Base-by-base conservation (phyloP, 2,329 filamentous ascomycete genomes). In the Hortaea werneckii region DNA sequence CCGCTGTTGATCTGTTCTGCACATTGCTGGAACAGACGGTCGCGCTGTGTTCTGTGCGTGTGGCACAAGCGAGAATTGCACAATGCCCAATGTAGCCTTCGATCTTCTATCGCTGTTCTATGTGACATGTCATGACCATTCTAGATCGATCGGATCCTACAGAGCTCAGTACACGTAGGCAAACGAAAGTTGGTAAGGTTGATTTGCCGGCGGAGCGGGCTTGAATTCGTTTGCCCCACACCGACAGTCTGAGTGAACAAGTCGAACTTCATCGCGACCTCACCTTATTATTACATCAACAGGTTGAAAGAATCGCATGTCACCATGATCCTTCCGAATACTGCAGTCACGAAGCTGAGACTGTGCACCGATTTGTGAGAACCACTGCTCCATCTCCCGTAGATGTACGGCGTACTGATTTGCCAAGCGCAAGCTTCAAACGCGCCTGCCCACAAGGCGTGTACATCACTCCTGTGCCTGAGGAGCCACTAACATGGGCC, bases 381-480 rank as follows among this genome's bases (percentile, higher is more conserved):
- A 12, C 26, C 8, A 1, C 13, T 30, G 11, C 10, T 12, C 26
- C 37, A 20, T 20, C 20, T 20, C 20, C 20, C 20, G 2, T 41
- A 28, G n/a, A 28, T 48, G 42, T 44, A 41, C 38, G n/a, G 30
- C 37, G 42, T 38, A 42, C 39, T 35, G 32, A n/a, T 41, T 26
- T 41, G 32, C 29, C 38, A 46, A 57, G 56, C 43, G 50, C 54
- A 30, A 59, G 51, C 32, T 45, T 64, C 45, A 62, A 60, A 49
- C 50, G 86, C 68, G 81, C 83, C 48, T 88, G 85, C 63, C 89
- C 89, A 1, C 80, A 87, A 46, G 90, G 92, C 44, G 76, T 95
- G 50, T 95, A 92, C 67, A 78, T 95, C 66, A 86, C 78, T 63
- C 76, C 95, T 49, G 85, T 84, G 28, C 86, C 87, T 0, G 85